Base-by-base conservation (phyloP, 2,329 filamentous ascomycete genomes). In the Shiraia bambusicola region DNA sequence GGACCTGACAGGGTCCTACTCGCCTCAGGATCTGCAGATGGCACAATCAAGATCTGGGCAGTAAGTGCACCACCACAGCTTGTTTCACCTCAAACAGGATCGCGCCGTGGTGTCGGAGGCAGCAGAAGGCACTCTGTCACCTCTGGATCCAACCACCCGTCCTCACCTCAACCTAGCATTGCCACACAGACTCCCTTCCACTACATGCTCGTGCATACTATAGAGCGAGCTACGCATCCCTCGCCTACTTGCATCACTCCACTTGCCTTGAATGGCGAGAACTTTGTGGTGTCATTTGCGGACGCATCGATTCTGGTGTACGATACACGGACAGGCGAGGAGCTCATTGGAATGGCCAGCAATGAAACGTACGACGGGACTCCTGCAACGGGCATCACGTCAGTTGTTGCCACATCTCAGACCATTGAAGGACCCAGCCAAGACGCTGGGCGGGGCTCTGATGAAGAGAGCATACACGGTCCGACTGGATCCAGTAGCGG, bases 221-320 rank as follows among this genome's bases (percentile, higher is more conserved):
- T 98, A 43, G 75, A 81, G 34, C 81, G 89, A 39, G 69, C 80
- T 2, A 83, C 87, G 34, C 55, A 79, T 12, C 82, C 86, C 4
- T 91, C 87, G 30, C 92, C 93, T 5, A 97, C 93, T 0, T 93
- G 87, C 62, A 97, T 98, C 59, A 86, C 87, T n/a, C 86, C 92
- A 0, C 76, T 97, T n/a, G 88, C 88, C 31, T 74, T 82, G 12
- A 82, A 81, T 2, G 92, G 93, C 2, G 87, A 94, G 59, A 86
- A 84, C 4, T 97, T 98, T 67, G 89, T 96, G 1, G 93, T 96
- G 2, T 88, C 88, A 14, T 98, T 94, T 67, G 82, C 87, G 1
- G 91, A 98, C 68, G 89, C 92, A 2, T 84, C 88, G 2, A 88
- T 96, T 37, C 75, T 97, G 12, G 86, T 97, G 13, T 98, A 92